These are phyloP conservation scores for Alisma plantagoaquatica DNA, from an alignment of 106 monocot genomes.

Conservation along the genomic window DNA sequence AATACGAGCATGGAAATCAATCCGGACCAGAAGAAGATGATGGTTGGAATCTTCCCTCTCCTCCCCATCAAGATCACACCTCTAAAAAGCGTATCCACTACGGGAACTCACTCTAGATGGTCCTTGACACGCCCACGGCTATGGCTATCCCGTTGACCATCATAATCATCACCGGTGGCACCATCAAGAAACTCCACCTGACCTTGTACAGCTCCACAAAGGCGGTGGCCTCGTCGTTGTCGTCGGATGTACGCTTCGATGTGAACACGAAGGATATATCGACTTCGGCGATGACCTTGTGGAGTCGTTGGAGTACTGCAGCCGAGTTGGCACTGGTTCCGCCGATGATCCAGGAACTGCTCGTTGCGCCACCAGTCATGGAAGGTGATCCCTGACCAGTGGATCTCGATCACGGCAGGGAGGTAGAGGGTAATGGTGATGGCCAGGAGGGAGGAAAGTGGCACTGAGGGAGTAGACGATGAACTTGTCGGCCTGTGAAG, in stretches of 20 bases:
- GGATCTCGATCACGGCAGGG: too few species aligned
- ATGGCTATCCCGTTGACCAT: constrained; percentile 88
- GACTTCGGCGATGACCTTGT: constrained; percentile 83
- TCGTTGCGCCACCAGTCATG: constrained; percentile 99
- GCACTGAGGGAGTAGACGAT: too few species aligned
- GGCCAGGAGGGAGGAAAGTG: too few species aligned
- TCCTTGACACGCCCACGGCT: constrained; percentile 60
- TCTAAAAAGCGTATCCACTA: constrained; percentile 79
- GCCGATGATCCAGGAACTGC: constrained; percentile 97
- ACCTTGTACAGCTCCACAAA: constrained; percentile 74
- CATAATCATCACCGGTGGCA: constrained; percentile 91
- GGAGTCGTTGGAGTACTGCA: constrained; percentile 79
- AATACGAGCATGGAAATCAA: constrained; percentile 66
- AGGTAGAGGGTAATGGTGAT: too few species aligned
- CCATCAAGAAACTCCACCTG: constrained; percentile 94
- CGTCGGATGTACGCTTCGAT: constrained; percentile 54
- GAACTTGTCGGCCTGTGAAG: too few species aligned
- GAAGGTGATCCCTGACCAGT: constrained; percentile 88
- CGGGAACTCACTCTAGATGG: constrained; percentile 75
- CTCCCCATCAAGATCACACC: constrained; percentile 96
- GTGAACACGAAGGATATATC: constrained; percentile 92
- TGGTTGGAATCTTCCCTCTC: constrained; percentile 78
- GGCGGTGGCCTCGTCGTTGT: constrained; percentile 38
- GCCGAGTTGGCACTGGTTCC: constrained; percentile 94
- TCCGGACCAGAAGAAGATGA: constrained; percentile 90